Percentiles rank a stretch among this genome's conserved stretches.
Conservation (phyloP, 2,329 filamentous ascomycete genomes). For the Purpureocillium takamizusanense region DNA sequence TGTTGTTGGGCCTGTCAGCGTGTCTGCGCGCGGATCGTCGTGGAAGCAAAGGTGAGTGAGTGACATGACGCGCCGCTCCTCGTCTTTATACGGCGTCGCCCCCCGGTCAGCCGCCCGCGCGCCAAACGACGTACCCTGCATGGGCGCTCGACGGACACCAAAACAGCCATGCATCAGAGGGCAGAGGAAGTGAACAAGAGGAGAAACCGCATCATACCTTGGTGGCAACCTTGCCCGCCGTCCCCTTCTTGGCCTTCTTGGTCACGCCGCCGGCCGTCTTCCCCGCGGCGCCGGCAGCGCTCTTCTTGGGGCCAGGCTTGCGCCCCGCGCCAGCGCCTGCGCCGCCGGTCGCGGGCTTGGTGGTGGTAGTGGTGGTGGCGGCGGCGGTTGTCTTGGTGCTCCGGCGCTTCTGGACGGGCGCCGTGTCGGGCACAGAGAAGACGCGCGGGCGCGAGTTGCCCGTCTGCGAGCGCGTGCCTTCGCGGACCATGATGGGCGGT, state of each 20-base stretch:
- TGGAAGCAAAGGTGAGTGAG: too few species aligned
- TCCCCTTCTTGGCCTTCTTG: neutral
- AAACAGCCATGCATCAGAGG: too few species aligned
- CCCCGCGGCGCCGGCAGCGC: neutral
- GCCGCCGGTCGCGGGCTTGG: too few species aligned
- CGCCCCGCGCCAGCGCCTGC: too few species aligned
- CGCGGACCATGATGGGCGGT: constrained; percentile 42
- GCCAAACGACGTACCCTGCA: too few species aligned
- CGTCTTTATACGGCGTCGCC: too few species aligned
- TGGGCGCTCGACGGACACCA: too few species aligned
- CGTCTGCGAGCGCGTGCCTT: constrained; percentile 42
- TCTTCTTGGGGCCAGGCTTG: too few species aligned
- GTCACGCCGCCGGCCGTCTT: constrained; percentile 1
- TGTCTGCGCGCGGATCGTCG: too few species aligned
- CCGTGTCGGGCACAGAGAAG: constrained; percentile 38
- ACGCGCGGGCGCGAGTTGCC: constrained; percentile 45
- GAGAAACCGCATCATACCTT: neutral
- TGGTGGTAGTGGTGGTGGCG: neutral
- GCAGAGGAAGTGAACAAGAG: too few species aligned
- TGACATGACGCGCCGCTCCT: too few species aligned
- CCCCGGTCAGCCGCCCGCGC: too few species aligned
- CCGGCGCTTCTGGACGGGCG: constrained; percentile 33
- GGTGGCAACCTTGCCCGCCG: neutral
- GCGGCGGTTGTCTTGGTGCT: constrained; percentile 8
- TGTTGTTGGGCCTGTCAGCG: neutral